Evolutionary conservation across 2,329 filamentous ascomycete species (phyloP).

Genomic region (Eutypella sp.): DNA sequence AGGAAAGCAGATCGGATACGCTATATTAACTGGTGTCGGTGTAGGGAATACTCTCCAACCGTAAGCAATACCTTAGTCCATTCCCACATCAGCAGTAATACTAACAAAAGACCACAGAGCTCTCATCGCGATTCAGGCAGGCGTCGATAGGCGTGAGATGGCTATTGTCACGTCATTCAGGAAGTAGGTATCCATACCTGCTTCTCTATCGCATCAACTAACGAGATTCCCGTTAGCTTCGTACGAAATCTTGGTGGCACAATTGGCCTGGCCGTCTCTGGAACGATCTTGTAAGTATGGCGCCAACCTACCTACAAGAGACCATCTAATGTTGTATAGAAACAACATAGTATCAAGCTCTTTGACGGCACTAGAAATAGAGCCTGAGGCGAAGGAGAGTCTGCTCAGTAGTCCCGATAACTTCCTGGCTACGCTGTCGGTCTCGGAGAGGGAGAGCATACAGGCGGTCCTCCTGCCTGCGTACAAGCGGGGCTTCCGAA

Average conservation of each 20-base stretch:
- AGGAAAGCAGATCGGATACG: slow-evolving; percentile 51
- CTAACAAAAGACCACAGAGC: slow-evolving; percentile 22
- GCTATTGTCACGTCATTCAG: slow-evolving; percentile 39
- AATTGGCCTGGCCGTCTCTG: slow-evolving; percentile 34
- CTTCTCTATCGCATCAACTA: neutral
- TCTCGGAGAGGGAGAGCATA: slow-evolving; percentile 24
- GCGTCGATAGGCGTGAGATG: slow-evolving; percentile 46
- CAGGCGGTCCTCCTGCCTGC: slow-evolving; percentile 30
- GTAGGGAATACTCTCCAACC: slow-evolving; percentile 49
- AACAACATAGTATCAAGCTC: slow-evolving; percentile 32
- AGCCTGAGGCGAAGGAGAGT: slow-evolving; percentile 14
- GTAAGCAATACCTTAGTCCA: slow-evolving; percentile 19
- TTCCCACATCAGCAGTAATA: neutral
- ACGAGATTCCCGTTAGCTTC: slow-evolving; percentile 24
- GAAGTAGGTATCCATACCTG: slow-evolving; percentile 26
- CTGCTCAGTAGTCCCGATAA: slow-evolving; percentile 30
- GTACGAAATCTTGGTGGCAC: slow-evolving; percentile 35
- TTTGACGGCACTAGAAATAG: slow-evolving; percentile 22
- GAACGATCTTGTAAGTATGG: slow-evolving; percentile 30
- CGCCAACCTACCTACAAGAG: too few species aligned
- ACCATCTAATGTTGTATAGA: slow-evolving; percentile 13
- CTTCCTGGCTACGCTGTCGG: slow-evolving; percentile 24
- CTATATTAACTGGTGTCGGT: slow-evolving; percentile 45
- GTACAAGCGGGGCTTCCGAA: slow-evolving; percentile 31
- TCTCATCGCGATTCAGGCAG: slow-evolving; percentile 50